These are phyloP conservation scores for Helenozyma rhizophorensis DNA, from an alignment of 805 yeast genomes.

Conservation along the genomic window DNA sequence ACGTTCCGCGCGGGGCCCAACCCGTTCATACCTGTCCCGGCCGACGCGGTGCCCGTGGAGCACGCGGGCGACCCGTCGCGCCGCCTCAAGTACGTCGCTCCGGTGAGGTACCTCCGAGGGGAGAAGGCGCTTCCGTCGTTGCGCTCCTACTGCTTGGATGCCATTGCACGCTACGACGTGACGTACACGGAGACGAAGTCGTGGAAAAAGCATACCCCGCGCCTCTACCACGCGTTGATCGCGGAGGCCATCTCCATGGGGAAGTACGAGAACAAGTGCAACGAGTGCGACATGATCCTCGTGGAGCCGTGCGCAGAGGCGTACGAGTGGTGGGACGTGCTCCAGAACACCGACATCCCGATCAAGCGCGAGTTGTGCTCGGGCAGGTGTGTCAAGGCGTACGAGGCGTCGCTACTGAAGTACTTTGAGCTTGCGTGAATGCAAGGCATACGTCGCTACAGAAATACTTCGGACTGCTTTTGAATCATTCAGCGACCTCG, in stretches of 20 bases:
- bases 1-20: conserved; percentile 56
- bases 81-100: conserved; percentile 16
- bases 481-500: not conserved
- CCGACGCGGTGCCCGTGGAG: conserved; percentile 19
- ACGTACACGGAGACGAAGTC: conserved; percentile 49
- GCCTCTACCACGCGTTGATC: conserved; percentile 40
- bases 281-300: conserved; percentile 43
- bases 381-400: conserved; percentile 39
- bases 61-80: not conserved
- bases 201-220: conserved; percentile 51
- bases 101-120: conserved; percentile 20
- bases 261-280: conserved; percentile 48
- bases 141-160: conserved; percentile 44
- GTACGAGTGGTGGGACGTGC: conserved; percentile 65
- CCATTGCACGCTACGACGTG: conserved; percentile 48
- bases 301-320: conserved; percentile 57
- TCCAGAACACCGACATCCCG: conserved; percentile 47
- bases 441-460: not conserved
- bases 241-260: conserved; percentile 53
- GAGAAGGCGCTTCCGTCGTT: conserved; percentile 39
- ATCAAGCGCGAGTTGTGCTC: conserved; percentile 53
- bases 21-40: conserved; percentile 29
- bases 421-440: not conserved
- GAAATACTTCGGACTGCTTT: not conserved
- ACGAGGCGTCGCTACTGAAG: conserved; percentile 9